Evolutionary conservation across 768 basidiomycete genomes (phyloP).

Genomic region (Russula brevipes): DNA sequence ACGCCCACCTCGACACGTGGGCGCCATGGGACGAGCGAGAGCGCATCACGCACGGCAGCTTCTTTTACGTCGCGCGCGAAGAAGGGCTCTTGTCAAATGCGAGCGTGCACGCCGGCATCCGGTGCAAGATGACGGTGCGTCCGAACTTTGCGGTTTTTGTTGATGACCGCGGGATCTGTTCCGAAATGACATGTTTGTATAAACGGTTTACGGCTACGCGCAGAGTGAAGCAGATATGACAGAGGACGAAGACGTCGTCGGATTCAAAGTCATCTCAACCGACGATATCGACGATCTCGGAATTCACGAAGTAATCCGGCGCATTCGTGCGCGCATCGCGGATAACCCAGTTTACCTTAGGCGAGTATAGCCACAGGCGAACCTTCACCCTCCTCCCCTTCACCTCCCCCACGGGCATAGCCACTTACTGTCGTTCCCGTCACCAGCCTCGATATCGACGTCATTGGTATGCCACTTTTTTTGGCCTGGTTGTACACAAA

Average conservation of each 20-base stretch:
- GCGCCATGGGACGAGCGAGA: conserved; percentile 45
- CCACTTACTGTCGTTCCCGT: not conserved
- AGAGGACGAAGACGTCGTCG: conserved; percentile 58
- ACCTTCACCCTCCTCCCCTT: not conserved
- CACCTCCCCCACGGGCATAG: not conserved
- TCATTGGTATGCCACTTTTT: conserved; percentile 51
- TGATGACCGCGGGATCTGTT: too few relatives aligned
- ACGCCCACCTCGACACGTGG: conserved; percentile 73
- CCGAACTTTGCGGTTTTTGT: not conserved
- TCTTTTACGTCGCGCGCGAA: conserved; percentile 74
- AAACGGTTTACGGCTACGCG: not conserved
- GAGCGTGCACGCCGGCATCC: conserved; percentile 80
- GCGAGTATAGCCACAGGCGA: conserved; percentile 28
- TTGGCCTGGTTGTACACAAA: not conserved
- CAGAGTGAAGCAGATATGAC: conserved; percentile 59
- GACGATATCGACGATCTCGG: conserved; percentile 84
- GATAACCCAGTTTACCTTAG: conserved; percentile 71
- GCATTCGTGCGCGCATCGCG: conserved; percentile 69
- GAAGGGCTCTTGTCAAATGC: conserved; percentile 71
- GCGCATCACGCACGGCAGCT: conserved; percentile 77
- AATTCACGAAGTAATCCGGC: conserved; percentile 58
- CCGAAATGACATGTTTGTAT: not conserved
- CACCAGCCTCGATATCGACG: conserved; percentile 72
- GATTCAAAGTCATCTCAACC: conserved; percentile 73
- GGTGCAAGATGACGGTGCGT: conserved; percentile 63